Evolutionary conservation across 768 basidiomycete genomes (phyloP), one percentile per base, ranked within the genome.

Genomic region (Serpula lacrymans): DNA sequence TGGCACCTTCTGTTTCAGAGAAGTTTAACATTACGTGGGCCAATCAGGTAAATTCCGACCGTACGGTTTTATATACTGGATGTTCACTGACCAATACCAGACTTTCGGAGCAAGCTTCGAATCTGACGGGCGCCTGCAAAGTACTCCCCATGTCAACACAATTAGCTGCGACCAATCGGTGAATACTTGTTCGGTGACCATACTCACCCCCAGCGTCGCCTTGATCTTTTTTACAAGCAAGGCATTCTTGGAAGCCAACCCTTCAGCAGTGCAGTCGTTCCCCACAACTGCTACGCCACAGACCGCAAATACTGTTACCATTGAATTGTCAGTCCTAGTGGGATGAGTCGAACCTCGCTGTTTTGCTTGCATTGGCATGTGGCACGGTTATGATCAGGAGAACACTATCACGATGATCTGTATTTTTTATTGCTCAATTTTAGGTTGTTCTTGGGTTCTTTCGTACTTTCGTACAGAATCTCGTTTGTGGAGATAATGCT

Each of bases 1-100:
- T 49, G 0, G 76, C 80, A 4, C 44, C 59, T 1, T 70, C 68
- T 9, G 74, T 80, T 1, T 58, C 74, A 2, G 68, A 75, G 48
- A 78, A 80, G 49, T 70, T 65, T 20, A 73, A 78, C 54, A 74
- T 77, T 47, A 77, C 74, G 1, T 84, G 81, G 80, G 81, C 76
- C 1, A 74, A 74, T 3, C 78, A 79, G 60, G 75, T 74, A 21
- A 36, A 62, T 45, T n/a, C 37, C 8, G 14, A 9, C 6, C 24
- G 25, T 39, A 39, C 24, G 24, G 5, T 10, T 6, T 6, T 28
- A 6, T 27, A 37, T 16, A 21, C 16, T 22, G 5, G 16, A 12
- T 13, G 21, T 21, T 17, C 2, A 21, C 27, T 40, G 3, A 41
- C n/a, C 30, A 11, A 34, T 26, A 20, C 16, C 27, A 49, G 59